Base-by-base conservation (phyloP, 2,329 filamentous ascomycete genomes). In the Fusarium redolens region DNA sequence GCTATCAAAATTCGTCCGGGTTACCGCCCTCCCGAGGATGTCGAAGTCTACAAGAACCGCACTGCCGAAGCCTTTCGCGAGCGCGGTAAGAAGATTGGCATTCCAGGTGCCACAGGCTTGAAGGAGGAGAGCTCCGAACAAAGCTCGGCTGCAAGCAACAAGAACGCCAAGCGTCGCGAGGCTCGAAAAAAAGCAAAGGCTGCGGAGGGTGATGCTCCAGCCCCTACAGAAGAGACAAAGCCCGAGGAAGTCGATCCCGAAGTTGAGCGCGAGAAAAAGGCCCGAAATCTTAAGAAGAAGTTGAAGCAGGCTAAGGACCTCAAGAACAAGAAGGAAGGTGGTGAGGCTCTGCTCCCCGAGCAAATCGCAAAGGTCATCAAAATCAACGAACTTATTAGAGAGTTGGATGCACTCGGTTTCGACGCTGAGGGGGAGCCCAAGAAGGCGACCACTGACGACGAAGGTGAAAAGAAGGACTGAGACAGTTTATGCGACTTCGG, bases 331-430 rank as follows among this genome's bases (percentile, higher is more conserved):
- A 97, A 97, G 82, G 93, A 97, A 30, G 91, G 91, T 62, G 96
- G 96, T 25, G 92, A 94, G 79, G 87, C 90, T 8, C 84, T 99
- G 68, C 86, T 98, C 31, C 96, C 95, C 0, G 96, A 99, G 84
- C 96, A 99, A 84, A 92, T 98, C 72, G 95, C 96, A 76, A 99
- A 99, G 85, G 94, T 99, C 61, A 97, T 97, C 81, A 97, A 96
- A 83, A 97, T 99, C 81, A 94, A 94, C 71, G 96, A 99, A 84
- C 88, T 99, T 56, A 91, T 98, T 65, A 90, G 95, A 17, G 95
- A 98, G 80, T 84, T 99, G 62, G 93, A 97, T 77, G 88, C 89
- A 5, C 86, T 99, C 33, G 96, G 96, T 0, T 94, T 98, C 71
- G 92, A 97, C 80, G 83, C 89, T 2, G 92, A 97, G 14, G 94